Conservation (phyloP, 176 grass and related monocot genomes). For the Alopecurus myosuroides region DNA sequence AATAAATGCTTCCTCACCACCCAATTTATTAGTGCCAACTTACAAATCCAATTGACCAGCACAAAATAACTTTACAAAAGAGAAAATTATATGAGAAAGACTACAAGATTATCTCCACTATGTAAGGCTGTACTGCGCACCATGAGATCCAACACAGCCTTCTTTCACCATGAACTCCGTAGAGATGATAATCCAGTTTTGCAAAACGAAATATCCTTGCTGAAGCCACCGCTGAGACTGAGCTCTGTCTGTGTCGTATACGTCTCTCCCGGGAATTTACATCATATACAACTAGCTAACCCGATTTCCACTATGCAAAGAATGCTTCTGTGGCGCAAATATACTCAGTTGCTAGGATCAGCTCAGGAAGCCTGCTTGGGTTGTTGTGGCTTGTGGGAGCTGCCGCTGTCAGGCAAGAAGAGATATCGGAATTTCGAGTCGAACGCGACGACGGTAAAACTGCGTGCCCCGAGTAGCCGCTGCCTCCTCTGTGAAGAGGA, state of each 20-base stretch:
- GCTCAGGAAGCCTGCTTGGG: constrained; percentile 15
- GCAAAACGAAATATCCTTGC: neutral
- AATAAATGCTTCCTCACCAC: neutral
- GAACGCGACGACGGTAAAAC: constrained; percentile 53
- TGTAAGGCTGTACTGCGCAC: neutral
- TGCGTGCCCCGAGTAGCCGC: constrained; percentile 54
- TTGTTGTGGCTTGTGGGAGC: constrained; percentile 22
- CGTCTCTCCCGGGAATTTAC: constrained; percentile 31
- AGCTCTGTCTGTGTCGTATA: constrained; percentile 15
- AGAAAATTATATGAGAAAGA: neutral
- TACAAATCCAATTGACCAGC: constrained; percentile 19
- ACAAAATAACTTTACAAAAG: constrained; percentile 7
- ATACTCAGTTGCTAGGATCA: neutral
- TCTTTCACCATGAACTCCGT: neutral
- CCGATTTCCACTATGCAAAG: constrained; percentile 8
- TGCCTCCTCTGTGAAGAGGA: constrained; percentile 61
- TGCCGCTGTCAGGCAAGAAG: constrained; percentile 62
- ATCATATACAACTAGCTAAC: constrained; percentile 30
- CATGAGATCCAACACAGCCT: neutral
- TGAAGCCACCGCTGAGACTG: neutral
- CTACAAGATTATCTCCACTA: neutral
- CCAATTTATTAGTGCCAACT: constrained; percentile 3
- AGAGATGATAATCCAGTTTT: neutral
- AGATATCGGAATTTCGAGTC: constrained; percentile 79
- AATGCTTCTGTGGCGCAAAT: constrained; percentile 22